Evolutionary conservation across 371 early-diverging fungal species (phyloP).

Genomic region (Haplosporangium sp.): DNA sequence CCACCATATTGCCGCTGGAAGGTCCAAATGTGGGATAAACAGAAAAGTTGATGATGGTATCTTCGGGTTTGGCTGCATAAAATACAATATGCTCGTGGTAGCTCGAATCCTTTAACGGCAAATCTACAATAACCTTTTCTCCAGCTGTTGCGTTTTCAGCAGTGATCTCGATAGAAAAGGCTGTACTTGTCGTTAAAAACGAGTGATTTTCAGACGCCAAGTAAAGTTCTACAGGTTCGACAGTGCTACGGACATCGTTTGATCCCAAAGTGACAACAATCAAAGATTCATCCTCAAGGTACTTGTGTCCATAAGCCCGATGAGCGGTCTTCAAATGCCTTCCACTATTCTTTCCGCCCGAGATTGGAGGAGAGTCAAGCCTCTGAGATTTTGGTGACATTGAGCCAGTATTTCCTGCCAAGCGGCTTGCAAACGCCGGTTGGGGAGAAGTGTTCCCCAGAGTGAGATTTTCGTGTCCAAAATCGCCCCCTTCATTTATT

Average conservation of each 20-base stretch:
- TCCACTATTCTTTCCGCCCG: slow-evolving; percentile 30
- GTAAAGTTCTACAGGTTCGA: slow-evolving; percentile 57
- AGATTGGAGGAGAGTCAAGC: slow-evolving; percentile 43
- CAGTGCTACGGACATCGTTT: slow-evolving; percentile 68
- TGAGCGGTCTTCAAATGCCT: slow-evolving; percentile 54
- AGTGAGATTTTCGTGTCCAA: slow-evolving; percentile 16
- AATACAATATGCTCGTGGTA: slow-evolving; percentile 74
- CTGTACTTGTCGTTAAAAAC: slow-evolving; percentile 56
- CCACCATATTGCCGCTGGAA: slow-evolving; percentile 60
- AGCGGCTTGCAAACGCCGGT: slow-evolving; percentile 12
- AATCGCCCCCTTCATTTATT: slow-evolving; percentile 7
- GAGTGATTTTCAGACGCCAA: slow-evolving; percentile 50
- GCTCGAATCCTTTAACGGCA: slow-evolving; percentile 62
- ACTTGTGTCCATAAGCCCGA: slow-evolving; percentile 75
- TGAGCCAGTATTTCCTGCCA: slow-evolving; percentile 10
- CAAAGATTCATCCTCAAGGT: slow-evolving; percentile 71
- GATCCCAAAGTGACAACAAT: slow-evolving; percentile 78
- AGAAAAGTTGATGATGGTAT: slow-evolving; percentile 72
- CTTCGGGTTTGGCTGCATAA: slow-evolving; percentile 64
- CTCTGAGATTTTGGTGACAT: slow-evolving; percentile 14
- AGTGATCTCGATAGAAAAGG: slow-evolving; percentile 70
- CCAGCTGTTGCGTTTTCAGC: slow-evolving; percentile 70
- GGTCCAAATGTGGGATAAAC: slow-evolving; percentile 72
- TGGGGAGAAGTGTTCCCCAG: slow-evolving; percentile 13
- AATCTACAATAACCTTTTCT: slow-evolving; percentile 70